These are phyloP conservation scores for Artemisia annua DNA, from an alignment of 129 eudicot species.

Conservation along the genomic window DNA sequence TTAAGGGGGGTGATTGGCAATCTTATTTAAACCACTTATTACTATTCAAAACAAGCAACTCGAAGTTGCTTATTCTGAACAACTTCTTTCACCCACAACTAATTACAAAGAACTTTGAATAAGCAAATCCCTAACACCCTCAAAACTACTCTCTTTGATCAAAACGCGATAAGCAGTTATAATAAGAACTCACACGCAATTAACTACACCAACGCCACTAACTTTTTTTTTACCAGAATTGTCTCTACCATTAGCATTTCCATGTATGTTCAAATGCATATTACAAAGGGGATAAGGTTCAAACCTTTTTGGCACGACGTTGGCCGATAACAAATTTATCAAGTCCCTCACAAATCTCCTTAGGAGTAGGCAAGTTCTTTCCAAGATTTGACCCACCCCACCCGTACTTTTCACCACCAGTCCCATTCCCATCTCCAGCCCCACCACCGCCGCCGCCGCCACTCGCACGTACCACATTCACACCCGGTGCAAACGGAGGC, in stretches of 20 bases:
- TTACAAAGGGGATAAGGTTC: conserved; percentile 14
- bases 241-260: background rate
- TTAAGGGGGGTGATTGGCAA: too few relatives aligned
- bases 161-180: too few relatives aligned
- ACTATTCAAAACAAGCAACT: too few relatives aligned
- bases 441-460: conserved; percentile 35
- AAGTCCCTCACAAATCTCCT: conserved; percentile 87
- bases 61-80: too few relatives aligned
- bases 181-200: too few relatives aligned
- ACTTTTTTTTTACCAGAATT: too few relatives aligned
- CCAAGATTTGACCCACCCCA: conserved; percentile 97
- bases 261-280: background rate
- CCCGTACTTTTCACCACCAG: conserved; percentile 50
- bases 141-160: too few relatives aligned
- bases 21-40: too few relatives aligned
- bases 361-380: conserved; percentile 84
- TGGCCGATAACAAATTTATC: conserved; percentile 96
- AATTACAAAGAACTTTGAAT: too few relatives aligned
- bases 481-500: conserved; percentile 84
- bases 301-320: conserved; percentile 85
- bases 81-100: too few relatives aligned
- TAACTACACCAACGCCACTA: too few relatives aligned
- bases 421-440: conserved; percentile 38
- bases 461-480: conserved; percentile 50
- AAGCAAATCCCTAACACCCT: background rate